Percentiles rank a stretch among this genome's conserved stretches.
Evolutionary conservation across 768 basidiomycete species (phyloP).

Genomic region (Polyporus arcularius): DNA sequence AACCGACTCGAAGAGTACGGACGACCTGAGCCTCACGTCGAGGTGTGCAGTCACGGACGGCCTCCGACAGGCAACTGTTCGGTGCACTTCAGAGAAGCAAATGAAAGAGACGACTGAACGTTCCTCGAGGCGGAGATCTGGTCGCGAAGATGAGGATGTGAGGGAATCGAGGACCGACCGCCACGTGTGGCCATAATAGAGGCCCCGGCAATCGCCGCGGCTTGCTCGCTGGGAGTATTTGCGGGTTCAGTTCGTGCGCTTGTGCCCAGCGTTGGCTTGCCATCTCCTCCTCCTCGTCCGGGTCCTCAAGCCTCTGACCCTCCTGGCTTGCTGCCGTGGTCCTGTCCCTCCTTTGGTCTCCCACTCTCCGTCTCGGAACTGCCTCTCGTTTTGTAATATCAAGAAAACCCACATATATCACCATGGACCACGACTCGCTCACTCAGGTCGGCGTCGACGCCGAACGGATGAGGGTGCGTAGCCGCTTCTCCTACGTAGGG

Average conservation of each 20-base stretch:
- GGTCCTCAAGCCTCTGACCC: neutral
- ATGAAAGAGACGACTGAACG: too few relatives aligned
- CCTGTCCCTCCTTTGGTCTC: slow-evolving; percentile 39
- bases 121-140: too few relatives aligned
- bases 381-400: slow-evolving; percentile 38
- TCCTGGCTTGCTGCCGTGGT: slow-evolving; percentile 27
- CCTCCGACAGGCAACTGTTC: too few relatives aligned
- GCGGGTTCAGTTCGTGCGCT: neutral
- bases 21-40: too few relatives aligned
- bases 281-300: slow-evolving; percentile 13
- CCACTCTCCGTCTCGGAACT: slow-evolving; percentile 36
- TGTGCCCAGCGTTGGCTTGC: slow-evolving; percentile 7
- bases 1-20: too few relatives aligned
- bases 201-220: neutral
- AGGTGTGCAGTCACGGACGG: too few relatives aligned
- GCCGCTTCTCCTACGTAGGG: slow-evolving; percentile 5
- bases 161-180: too few relatives aligned
- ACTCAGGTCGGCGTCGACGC: slow-evolving; percentile 35
- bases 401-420: slow-evolving; percentile 24
- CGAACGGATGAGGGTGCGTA: slow-evolving; percentile 45
- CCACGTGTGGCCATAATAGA: neutral
- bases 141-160: neutral
- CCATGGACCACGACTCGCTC: slow-evolving; percentile 42
- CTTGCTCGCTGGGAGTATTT: neutral
- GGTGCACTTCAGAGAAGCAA: too few relatives aligned